Base-by-base conservation (phyloP, 2,329 filamentous ascomycete species). In the Fusarium liriodendri region DNA sequence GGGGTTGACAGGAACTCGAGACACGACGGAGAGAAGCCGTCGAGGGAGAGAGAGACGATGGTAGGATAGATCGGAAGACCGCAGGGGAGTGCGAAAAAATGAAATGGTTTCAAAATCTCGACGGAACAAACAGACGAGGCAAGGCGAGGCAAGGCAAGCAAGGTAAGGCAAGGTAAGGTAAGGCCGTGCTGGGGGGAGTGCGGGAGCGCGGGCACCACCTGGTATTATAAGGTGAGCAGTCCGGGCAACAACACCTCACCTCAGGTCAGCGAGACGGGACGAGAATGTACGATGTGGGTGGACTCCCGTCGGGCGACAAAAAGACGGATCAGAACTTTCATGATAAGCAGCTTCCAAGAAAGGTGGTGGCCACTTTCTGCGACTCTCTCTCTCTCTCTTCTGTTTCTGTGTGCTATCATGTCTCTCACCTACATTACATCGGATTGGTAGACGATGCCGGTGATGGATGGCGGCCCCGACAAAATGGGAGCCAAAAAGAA, bases 81-180 rank as follows among this genome's bases (percentile, higher is more conserved):
- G 62, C 32, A 64, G 63, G 63, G 66, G 47, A 65, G 60, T 65
- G 38, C 22, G 37, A 62, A 74, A 74, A 58, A 70, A 62, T 71
- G 67, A 70, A 69, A 52, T 62, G 72, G 76, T 74, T 74, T 75
- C 72, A 76, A 76, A 75, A 73, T 74, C 79, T 76, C 78, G 71
- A 29, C 47, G 47, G 47, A 71, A 64, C 71, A 79, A 74, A 72
- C 71, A 55, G 77, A 57, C 20, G 76, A 73, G 47, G 47, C 22
- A 7, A 50, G 45, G 45, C 16, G 22, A 52, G 47, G 45, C 22
- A n/a, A 29, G 45, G 40, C 40, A 45, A 45, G 40, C 40, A 45
- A 45, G 40, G 40, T 79, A 75, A 74, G 75, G 71, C 67, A 69
- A 64, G 47, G 47, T 70, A 69, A 64, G 69, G 64, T 70, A 69